These are phyloP conservation scores for Neurospora sp. DNA, from an alignment of 495 filamentous ascomycete genomes.

Conservation along the genomic window DNA sequence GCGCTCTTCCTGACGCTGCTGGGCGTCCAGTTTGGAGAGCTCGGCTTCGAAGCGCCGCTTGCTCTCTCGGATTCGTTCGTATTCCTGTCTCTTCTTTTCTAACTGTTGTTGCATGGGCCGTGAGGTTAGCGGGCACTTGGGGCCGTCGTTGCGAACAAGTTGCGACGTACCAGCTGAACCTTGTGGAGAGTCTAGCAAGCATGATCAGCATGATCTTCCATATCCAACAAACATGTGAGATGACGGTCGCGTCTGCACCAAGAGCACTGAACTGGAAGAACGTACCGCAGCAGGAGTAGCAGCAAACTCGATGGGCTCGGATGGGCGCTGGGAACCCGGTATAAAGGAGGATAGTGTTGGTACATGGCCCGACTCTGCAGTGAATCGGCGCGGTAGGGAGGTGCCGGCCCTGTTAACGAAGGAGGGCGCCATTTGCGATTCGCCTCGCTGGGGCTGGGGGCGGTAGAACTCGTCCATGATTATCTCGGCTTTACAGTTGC, in stretches of 20 bases:
- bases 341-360: conserved; percentile 69
- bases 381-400: conserved; percentile 77
- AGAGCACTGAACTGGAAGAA: conserved; percentile 2
- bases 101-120: conserved; percentile 42
- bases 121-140: conserved; percentile 7
- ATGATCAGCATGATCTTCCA: conserved; percentile 2
- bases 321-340: conserved; percentile 23
- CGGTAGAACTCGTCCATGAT: conserved; percentile 55
- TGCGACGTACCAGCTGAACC: conserved; percentile 46
- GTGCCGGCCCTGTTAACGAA: conserved; percentile 57
- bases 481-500: conserved; percentile 18
- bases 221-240: not conserved
- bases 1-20: conserved; percentile 66
- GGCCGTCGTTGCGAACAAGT: not conserved
- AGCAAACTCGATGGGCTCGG: conserved; percentile 35
- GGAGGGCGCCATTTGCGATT: conserved; percentile 53
- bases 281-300: conserved; percentile 26
- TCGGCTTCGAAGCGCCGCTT: conserved; percentile 77
- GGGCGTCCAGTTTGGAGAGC: conserved; percentile 74
- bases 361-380: conserved; percentile 79
- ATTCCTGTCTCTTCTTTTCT: conserved; percentile 84
- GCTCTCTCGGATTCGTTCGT: conserved; percentile 77
- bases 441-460: conserved; percentile 58
- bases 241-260: not conserved
- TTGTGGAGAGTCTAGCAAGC: conserved; percentile 41